Conservation (phyloP, 305 asterid species). For the Fraxinus velutina region DNA sequence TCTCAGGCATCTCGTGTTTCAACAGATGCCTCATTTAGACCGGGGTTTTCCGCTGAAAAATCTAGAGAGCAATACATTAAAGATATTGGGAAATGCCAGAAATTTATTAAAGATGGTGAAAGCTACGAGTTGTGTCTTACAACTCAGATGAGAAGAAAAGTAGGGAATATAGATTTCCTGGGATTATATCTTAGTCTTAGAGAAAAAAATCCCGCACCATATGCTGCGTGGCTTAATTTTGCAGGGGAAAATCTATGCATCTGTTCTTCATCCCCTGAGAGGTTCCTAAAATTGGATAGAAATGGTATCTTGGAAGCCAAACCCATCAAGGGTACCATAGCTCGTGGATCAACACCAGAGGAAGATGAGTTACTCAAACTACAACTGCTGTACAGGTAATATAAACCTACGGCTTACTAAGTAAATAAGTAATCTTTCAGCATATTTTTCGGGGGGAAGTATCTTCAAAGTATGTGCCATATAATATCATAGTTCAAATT, state of each 20-base stretch:
- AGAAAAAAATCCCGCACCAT: constrained; percentile 86
- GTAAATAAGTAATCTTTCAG: background rate
- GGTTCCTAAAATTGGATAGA: constrained; percentile 76
- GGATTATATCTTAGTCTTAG: constrained; percentile 74
- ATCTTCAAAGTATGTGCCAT: background rate
- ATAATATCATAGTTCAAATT: background rate
- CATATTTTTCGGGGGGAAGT: background rate
- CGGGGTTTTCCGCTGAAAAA: constrained; percentile 61
- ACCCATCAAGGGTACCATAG: constrained; percentile 90
- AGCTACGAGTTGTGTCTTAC: constrained; percentile 95
- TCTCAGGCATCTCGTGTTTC: constrained; percentile 28
- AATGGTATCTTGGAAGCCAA: constrained; percentile 85
- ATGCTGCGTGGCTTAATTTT: constrained; percentile 93
- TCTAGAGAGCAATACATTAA: constrained; percentile 68
- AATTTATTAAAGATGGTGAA: constrained; percentile 71
- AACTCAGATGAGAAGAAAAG: constrained; percentile 63
- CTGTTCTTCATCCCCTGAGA: constrained; percentile 97
- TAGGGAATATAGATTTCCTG: constrained; percentile 51
- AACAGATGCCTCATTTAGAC: constrained; percentile 17
- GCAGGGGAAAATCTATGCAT: constrained; percentile 57
- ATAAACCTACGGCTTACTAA: background rate
- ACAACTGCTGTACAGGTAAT: constrained; percentile 72
- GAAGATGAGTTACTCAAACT: constrained; percentile 70
- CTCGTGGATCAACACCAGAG: constrained; percentile 72
- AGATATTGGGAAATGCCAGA: constrained; percentile 72